Percentiles rank a stretch among this genome's conserved stretches.
Conservation (phyloP, 208 protist genomes). For the Lotmaria passim region DNA sequence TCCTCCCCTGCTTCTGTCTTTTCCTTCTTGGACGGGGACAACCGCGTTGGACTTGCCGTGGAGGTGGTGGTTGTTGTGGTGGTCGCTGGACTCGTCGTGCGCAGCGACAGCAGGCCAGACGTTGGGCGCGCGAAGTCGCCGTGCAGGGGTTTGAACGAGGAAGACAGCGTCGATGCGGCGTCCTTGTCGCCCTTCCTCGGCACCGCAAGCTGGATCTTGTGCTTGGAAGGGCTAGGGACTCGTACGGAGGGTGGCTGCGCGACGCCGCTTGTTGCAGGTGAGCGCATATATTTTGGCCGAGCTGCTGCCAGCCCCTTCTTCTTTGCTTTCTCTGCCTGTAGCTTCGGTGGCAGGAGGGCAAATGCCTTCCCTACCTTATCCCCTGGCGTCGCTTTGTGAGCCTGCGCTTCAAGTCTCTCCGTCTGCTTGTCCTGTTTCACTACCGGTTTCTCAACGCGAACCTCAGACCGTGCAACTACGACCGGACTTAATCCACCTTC, state of each 20-base stretch:
- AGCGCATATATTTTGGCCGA: not conserved
- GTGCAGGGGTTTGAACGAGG: conserved; percentile 3
- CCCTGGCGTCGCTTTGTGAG: no score
- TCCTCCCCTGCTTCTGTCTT: not conserved
- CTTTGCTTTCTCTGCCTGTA: no score
- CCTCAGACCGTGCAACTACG: no score
- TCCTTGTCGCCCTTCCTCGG: not conserved
- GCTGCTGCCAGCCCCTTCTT: not conserved
- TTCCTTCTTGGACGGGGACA: not conserved
- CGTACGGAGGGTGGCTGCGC: not conserved
- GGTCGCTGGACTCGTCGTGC: not conserved
- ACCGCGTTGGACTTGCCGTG: not conserved
- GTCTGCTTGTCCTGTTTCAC: no score
- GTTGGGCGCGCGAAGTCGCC: not conserved
- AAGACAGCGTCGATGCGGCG: not conserved
- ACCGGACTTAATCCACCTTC: no score
- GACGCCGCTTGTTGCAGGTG: not conserved
- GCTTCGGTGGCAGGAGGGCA: no score
- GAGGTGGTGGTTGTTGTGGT: not conserved
- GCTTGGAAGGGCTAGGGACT: not conserved
- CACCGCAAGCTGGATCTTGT: not conserved
- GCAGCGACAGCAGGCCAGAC: conserved; percentile 13
- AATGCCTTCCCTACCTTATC: no score
- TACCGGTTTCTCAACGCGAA: no score
- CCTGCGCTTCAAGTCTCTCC: not conserved